phyloP scores from a whole-genome alignment of 164 flowering plant species.

The Chimonanthus praecox region DNA sequence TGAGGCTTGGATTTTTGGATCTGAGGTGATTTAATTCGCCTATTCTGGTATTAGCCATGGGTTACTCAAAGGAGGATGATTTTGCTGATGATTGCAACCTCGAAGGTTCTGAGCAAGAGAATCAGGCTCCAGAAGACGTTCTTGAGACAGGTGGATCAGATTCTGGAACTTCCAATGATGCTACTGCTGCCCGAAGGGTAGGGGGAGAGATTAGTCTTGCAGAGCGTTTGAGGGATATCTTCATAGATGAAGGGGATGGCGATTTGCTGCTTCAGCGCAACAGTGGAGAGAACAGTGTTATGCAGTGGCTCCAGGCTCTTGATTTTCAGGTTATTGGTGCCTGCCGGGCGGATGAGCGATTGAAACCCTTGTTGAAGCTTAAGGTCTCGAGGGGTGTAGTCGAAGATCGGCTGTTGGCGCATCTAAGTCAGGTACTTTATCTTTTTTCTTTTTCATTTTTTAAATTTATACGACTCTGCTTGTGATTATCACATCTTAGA shows the following conservation, averaged over 20 bases:
- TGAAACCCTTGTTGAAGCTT: slow-evolving; percentile 80
- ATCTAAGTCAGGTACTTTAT: slow-evolving; percentile 62
- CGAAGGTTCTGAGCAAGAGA: slow-evolving; percentile 18
- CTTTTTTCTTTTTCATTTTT: background rate
- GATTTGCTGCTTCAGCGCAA: slow-evolving; percentile 52
- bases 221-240: slow-evolving; percentile 42
- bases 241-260: slow-evolving; percentile 46
- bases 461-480: background rate
- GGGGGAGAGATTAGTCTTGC: slow-evolving; percentile 27
- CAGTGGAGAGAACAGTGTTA: slow-evolving; percentile 36
- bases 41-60: slow-evolving; percentile 20
- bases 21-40: background rate
- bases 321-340: slow-evolving; percentile 90
- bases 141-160: slow-evolving; percentile 15
- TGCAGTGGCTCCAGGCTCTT: slow-evolving; percentile 82
- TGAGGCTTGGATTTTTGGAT: background rate
- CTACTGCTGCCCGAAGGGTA: slow-evolving; percentile 3
- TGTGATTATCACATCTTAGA: background rate
- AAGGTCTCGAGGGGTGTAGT: slow-evolving; percentile 52
- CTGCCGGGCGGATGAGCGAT: slow-evolving; percentile 88
- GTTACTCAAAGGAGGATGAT: slow-evolving; percentile 25
- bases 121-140: slow-evolving; percentile 10
- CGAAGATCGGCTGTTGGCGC: slow-evolving; percentile 73
- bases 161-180: slow-evolving; percentile 2
- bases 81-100: slow-evolving; percentile 12